phyloP scores from a whole-genome alignment of 192 early-diverging fungal genomes.

The Obelidium mucronatum region DNA sequence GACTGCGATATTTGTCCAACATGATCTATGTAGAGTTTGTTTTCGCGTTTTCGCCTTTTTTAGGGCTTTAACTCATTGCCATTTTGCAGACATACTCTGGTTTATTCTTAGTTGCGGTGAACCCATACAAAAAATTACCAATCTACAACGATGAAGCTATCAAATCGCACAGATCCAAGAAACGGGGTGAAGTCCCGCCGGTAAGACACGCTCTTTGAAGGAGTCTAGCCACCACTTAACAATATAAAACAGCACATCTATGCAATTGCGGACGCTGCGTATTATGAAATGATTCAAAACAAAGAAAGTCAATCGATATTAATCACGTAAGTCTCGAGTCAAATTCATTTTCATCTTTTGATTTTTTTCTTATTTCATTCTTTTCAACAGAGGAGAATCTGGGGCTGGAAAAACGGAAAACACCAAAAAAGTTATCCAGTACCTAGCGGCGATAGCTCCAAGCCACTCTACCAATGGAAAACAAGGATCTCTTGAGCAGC shows the following conservation, averaged over 20 bases:
- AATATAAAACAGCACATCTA: conserved; percentile 74
- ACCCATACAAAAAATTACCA: conserved; percentile 92
- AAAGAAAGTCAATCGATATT: conserved; percentile 97
- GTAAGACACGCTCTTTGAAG: conserved; percentile 4
- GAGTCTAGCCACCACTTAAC: neutral
- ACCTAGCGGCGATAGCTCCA: conserved; percentile 88
- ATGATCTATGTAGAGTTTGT: conserved; percentile 82
- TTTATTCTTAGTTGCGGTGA: conserved; percentile 97
- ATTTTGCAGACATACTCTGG: conserved; percentile 92
- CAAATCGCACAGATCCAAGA: conserved; percentile 69
- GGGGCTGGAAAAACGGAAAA: conserved; percentile 99
- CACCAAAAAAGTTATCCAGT: conserved; percentile 99
- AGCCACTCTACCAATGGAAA: conserved; percentile 47
- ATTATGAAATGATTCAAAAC: conserved; percentile 93
- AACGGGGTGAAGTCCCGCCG: conserved; percentile 56
- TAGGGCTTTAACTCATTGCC: neutral
- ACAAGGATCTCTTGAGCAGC: conserved; percentile 77
- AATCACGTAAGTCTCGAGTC: conserved; percentile 75
- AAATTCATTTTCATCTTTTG: neutral
- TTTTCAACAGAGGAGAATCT: conserved; percentile 82
- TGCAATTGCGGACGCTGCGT: conserved; percentile 90
- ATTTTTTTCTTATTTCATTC: no score
- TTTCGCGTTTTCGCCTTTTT: neutral
- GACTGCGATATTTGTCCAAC: conserved; percentile 87
- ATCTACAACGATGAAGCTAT: conserved; percentile 87